Conservation (phyloP, 2,329 filamentous ascomycete genomes). For the Ambrosiella beaveri region DNA sequence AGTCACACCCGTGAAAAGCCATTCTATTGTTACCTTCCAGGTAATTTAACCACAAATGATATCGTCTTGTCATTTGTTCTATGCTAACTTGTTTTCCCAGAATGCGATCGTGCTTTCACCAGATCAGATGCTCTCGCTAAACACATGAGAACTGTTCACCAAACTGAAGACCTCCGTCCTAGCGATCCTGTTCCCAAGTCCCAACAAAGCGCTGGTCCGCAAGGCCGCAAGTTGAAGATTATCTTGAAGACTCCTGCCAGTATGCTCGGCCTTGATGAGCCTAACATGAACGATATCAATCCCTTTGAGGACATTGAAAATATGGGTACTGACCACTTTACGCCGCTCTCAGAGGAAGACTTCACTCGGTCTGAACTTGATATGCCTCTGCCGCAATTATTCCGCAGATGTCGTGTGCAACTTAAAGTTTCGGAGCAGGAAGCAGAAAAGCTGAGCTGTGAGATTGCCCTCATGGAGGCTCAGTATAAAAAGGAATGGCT, state of each 20-base stretch:
- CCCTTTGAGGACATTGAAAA: slow-evolving; percentile 25
- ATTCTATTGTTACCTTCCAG: slow-evolving; percentile 88
- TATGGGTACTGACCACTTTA: slow-evolving; percentile 34
- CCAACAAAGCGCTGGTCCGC: slow-evolving; percentile 16
- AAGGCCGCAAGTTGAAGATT: slow-evolving; percentile 41
- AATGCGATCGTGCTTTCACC: slow-evolving; percentile 95
- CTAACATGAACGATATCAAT: slow-evolving; percentile 32
- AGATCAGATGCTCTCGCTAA: slow-evolving; percentile 90
- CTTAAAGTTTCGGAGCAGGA: slow-evolving; percentile 57
- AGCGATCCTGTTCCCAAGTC: slow-evolving; percentile 48
- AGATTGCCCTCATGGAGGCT: slow-evolving; percentile 50
- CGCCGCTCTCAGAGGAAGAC: slow-evolving; percentile 35
- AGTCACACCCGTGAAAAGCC: slow-evolving; percentile 97
- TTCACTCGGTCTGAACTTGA: slow-evolving; percentile 49
- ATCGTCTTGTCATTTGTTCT: not conserved
- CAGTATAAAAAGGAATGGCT: slow-evolving; percentile 56
- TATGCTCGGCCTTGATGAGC: slow-evolving; percentile 37
- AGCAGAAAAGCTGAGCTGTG: slow-evolving; percentile 41
- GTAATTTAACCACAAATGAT: slow-evolving; percentile 29
- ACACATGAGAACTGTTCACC: slow-evolving; percentile 97
- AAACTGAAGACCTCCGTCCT: slow-evolving; percentile 73
- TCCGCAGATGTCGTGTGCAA: slow-evolving; percentile 52
- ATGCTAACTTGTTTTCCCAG: slow-evolving; percentile 26
- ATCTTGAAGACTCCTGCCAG: slow-evolving; percentile 45
- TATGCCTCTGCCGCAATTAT: slow-evolving; percentile 41